Evolutionary conservation across 164 flowering plant genomes (phyloP).

Genomic region (Umbilicus rupestris): DNA sequence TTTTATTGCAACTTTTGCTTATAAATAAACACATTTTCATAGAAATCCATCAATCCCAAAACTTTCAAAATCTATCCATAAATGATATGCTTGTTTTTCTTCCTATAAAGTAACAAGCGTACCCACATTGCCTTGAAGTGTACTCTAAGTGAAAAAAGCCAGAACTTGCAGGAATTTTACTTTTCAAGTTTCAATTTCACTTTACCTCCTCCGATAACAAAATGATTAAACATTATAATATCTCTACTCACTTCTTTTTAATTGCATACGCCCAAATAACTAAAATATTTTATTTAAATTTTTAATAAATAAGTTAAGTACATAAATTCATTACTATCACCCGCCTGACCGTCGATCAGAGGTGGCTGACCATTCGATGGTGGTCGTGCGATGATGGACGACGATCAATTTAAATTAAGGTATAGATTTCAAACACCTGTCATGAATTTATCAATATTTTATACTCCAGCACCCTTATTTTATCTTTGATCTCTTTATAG

Average conservation of each 20-base stretch:
- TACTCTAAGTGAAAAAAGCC: not conserved
- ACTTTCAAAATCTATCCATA: not conserved
- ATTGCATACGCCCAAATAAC: not conserved
- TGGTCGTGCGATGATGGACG: no score
- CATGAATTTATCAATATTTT: not conserved
- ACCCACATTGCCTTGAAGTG: not conserved
- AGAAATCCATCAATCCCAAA: not conserved
- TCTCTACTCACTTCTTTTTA: no score
- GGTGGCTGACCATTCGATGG: no score
- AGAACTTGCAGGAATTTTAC: not conserved
- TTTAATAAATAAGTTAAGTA: no score
- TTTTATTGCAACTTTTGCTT: no score
- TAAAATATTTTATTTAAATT: no score
- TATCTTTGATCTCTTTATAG: not conserved
- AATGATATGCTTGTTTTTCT: not conserved
- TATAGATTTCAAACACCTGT: not conserved
- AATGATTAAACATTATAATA: not conserved
- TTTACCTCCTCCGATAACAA: not conserved
- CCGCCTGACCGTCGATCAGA: no score
- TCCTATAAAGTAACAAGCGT: not conserved
- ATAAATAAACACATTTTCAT: no score
- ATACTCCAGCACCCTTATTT: not conserved
- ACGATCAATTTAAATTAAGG: not conserved
- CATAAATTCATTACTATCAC: no score
- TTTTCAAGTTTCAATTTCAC: not conserved